Evolutionary conservation across 257 asterid species (phyloP), one percentile per base, ranked within the genome.

Genomic region (Striga asiatica): DNA sequence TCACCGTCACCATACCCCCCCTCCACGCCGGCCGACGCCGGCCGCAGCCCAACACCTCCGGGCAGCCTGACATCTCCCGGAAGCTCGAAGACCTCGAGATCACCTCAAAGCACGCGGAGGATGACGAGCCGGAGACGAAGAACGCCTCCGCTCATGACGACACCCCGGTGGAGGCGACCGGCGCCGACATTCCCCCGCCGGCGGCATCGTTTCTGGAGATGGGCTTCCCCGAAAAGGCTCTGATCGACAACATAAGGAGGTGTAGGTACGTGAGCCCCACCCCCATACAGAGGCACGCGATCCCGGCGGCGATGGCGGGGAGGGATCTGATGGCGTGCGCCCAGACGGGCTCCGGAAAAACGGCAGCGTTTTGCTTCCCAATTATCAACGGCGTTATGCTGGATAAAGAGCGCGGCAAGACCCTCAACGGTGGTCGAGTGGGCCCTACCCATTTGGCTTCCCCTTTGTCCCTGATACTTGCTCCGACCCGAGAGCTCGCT

Each of bases 401-500:
- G 58, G 64, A 51, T 12, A 69, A 56, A 22, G 60, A 24, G 14
- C 48, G 21, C 41, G 45, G n/a, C n/a, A 52, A 43, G 31, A 55
- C 24, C 47, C 0, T 54, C 32, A 1, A 23, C 21, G 35, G 27
- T 45, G 28, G 20, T 5, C 16, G 37, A n/a, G n/a, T n/a, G n/a
- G n/a, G n/a, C n/a, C n/a, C n/a, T 7, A 37, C 16, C 22, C 48
- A 48, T 34, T 18, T 43, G 29, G 94, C 78, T 51, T 62, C 25
- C 28, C 95, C 95, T 0, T 11, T 59, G 14, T 93, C 95, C 47
- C 86, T 85, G 52, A 78, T 85, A 28, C 76, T 85, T 1, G 76
- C 89, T 14, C 95, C 95, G 1, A 85, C 95, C n/a, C 56, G 95
- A 35, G 95, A 85, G 86, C 73, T 85, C 14, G 60, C 87, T 27